phyloP scores from a whole-genome alignment of 2,329 filamentous ascomycete genomes.

The Fusarium zealandicum region DNA sequence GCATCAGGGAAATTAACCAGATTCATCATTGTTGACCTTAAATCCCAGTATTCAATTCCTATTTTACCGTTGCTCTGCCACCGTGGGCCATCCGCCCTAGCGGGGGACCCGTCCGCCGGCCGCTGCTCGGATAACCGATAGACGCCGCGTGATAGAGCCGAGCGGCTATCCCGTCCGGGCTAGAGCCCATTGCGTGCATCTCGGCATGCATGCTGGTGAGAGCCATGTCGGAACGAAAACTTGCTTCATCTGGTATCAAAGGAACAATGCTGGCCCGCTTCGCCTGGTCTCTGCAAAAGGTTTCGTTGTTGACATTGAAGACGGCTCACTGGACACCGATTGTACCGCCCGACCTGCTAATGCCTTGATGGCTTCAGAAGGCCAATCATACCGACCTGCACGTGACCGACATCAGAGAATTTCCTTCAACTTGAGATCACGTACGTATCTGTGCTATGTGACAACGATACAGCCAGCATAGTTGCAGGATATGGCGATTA shows the following conservation, averaged over 20 bases:
- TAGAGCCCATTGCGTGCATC: conserved; percentile 31
- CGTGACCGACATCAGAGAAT: no score
- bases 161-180: conserved; percentile 27
- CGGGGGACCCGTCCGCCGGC: conserved; percentile 6
- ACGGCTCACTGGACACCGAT: no score
- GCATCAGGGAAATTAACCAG: conserved; percentile 16
- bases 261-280: conserved; percentile 1
- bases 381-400: no score
- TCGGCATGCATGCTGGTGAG: conserved; percentile 8
- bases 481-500: no score
- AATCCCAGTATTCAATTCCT: neutral
- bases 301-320: no score
- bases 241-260: conserved; percentile 14
- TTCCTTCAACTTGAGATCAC: no score
- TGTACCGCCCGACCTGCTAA: no score
- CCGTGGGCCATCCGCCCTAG: neutral
- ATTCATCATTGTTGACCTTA: conserved; percentile 17
- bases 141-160: conserved; percentile 25
- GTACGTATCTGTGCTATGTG: no score
- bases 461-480: no score
- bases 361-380: no score
- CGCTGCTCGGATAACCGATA: conserved; percentile 30
- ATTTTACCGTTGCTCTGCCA: conserved; percentile 3
- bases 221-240: conserved; percentile 2
- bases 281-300: no score